These are phyloP conservation scores for Penicillium robsamsonii DNA, from an alignment of 495 filamentous ascomycete genomes.

Conservation along the genomic window DNA sequence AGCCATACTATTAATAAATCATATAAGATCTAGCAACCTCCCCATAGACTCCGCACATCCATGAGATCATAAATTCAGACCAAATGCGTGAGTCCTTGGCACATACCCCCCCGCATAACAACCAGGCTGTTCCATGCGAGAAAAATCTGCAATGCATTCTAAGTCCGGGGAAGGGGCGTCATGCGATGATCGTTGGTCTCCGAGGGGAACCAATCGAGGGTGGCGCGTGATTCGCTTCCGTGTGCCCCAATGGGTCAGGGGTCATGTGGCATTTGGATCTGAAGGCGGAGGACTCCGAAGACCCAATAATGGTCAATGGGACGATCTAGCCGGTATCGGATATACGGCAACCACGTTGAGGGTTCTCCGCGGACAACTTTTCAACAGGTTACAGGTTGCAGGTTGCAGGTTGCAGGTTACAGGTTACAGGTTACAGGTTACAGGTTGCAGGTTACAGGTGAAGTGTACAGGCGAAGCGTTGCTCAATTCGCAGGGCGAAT, in stretches of 20 bases:
- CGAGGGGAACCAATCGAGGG: not conserved
- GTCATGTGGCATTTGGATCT: slow-evolving; percentile 8
- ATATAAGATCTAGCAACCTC: not conserved
- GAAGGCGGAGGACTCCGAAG: not conserved
- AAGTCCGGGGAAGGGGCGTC: slow-evolving; percentile 9
- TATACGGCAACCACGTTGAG: not conserved
- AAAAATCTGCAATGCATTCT: not conserved
- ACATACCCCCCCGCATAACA: not conserved
- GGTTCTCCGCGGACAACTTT: too few relatives aligned
- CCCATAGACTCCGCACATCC: not conserved
- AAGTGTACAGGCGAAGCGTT: too few relatives aligned
- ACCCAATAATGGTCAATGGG: not conserved
- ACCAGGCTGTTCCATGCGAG: not conserved
- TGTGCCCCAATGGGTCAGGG: slow-evolving; percentile 5
- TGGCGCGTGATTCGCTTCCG: slow-evolving; percentile 3
- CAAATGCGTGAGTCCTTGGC: not conserved
- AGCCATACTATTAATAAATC: too few relatives aligned
- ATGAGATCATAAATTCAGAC: slow-evolving; percentile 5
- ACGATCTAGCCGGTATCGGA: slow-evolving; percentile 23
- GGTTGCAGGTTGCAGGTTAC: too few relatives aligned
- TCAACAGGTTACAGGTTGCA: too few relatives aligned
- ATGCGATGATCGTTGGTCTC: not conserved
- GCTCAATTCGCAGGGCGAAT: too few relatives aligned
- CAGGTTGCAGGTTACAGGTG: too few relatives aligned
- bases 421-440: too few relatives aligned